Percentiles rank a stretch among this genome's conserved stretches.
Conservation (phyloP, 73 alveolate species). For the Diophrys appendiculata region DNA sequence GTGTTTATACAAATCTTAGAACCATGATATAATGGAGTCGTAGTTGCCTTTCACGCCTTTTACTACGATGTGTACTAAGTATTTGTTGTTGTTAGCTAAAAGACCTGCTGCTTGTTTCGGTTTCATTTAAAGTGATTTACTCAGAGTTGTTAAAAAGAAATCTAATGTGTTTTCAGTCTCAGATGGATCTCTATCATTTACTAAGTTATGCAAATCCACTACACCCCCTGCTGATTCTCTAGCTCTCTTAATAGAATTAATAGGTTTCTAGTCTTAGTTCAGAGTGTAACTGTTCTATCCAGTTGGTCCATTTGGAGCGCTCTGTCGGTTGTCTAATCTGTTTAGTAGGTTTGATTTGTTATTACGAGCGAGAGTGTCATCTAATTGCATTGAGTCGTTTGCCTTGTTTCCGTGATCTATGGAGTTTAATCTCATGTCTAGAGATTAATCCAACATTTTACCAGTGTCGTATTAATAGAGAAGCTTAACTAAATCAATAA, state of each 20-base stretch:
- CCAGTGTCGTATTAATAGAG: neutral
- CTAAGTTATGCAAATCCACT: neutral
- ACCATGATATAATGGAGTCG: constrained; percentile 84
- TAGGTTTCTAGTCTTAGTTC: too few relatives aligned
- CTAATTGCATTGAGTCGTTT: neutral
- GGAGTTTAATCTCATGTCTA: too few relatives aligned
- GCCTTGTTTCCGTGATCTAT: too few relatives aligned
- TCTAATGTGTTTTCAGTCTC: constrained; percentile 72
- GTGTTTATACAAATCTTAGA: constrained; percentile 62
- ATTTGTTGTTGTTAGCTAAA: constrained; percentile 92
- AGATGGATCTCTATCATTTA: neutral
- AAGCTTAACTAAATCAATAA: neutral
- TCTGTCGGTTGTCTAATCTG: too few relatives aligned
- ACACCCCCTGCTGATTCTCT: too few relatives aligned
- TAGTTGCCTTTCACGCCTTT: constrained; percentile 96
- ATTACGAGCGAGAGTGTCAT: neutral
- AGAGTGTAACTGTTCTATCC: too few relatives aligned
- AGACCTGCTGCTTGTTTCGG: constrained; percentile 96
- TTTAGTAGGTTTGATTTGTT: too few relatives aligned
- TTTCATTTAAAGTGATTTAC: constrained; percentile 81
- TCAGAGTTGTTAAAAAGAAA: constrained; percentile 85
- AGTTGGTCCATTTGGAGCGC: too few relatives aligned
- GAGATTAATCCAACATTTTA: neutral
- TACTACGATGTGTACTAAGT: constrained; percentile 90
- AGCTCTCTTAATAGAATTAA: too few relatives aligned